Conservation (phyloP, 495 filamentous ascomycete species). For the Annulohypoxylon stygium region DNA sequence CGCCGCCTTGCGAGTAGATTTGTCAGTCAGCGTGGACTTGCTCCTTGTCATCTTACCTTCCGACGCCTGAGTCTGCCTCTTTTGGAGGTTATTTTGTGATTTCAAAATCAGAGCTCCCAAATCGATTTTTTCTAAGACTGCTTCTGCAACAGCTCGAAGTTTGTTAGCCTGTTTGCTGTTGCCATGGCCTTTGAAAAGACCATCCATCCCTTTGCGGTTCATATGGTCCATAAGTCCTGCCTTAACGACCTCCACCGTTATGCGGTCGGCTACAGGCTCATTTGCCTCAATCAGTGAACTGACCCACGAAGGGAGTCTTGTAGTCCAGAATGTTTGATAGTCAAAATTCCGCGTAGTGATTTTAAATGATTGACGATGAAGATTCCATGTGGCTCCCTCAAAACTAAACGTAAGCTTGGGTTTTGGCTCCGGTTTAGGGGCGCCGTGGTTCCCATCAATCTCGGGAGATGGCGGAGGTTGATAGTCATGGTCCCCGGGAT, state of each 20-base stretch:
- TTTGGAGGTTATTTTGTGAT: neutral
- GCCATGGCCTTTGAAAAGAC: constrained; percentile 35
- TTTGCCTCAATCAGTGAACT: constrained; percentile 35
- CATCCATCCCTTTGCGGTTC: constrained; percentile 2
- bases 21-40: neutral
- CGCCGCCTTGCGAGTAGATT: neutral
- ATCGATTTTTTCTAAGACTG: constrained; percentile 17
- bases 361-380: constrained; percentile 24
- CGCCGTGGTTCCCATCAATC: neutral
- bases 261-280: neutral
- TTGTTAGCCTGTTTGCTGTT: constrained; percentile 10
- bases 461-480: neutral
- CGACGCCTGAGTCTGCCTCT: neutral
- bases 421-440: neutral
- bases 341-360: neutral
- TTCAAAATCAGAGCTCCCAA: constrained; percentile 31
- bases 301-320: constrained; percentile 19
- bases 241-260: constrained; percentile 37
- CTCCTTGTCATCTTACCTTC: neutral
- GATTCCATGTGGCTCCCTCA: constrained; percentile 37
- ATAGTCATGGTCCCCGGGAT: neutral
- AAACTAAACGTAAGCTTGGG: constrained; percentile 28
- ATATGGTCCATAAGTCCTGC: constrained; percentile 33
- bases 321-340: neutral
- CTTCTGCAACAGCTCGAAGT: constrained; percentile 18